These are phyloP conservation scores for Astragalus glycyphyllos DNA, from an alignment of 306 rosid genomes.

Conservation along the genomic window DNA sequence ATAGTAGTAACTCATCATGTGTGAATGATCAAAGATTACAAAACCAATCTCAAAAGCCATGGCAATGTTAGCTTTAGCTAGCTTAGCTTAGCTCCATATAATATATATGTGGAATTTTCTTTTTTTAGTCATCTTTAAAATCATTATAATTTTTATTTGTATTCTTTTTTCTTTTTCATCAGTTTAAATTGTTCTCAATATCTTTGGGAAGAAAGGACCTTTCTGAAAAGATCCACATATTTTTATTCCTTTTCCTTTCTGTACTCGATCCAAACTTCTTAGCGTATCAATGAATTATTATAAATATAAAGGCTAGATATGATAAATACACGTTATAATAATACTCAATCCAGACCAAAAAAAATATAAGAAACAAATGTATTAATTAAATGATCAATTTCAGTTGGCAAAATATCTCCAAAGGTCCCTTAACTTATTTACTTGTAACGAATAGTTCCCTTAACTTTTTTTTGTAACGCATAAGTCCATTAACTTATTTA, in stretches of 20 bases:
- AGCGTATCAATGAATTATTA: not conserved
- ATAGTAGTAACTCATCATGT: conserved; percentile 35
- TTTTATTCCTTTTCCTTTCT: conserved; percentile 45
- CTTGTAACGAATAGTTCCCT: no score
- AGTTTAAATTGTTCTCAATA: conserved; percentile 23
- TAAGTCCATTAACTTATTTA: no score
- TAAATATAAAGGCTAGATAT: not conserved
- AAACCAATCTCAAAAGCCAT: conserved; percentile 67
- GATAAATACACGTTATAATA: not conserved
- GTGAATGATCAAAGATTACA: conserved; percentile 55
- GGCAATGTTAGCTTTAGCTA: conserved; percentile 66
- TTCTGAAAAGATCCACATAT: conserved; percentile 34
- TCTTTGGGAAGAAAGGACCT: conserved; percentile 63
- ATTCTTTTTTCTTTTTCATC: not conserved
- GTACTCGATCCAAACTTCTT: conserved; percentile 23
- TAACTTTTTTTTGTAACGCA: no score
- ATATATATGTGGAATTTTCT: conserved; percentile 26
- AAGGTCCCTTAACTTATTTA: no score
- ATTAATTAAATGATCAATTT: no score
- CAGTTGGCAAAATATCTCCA: no score
- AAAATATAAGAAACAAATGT: no score
- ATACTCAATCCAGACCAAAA: no score
- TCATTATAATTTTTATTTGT: conserved; percentile 28
- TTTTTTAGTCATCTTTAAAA: conserved; percentile 9
- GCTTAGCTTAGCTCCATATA: not conserved